Evolutionary conservation across 75 land plant genomes (phyloP), one percentile per base, ranked within the genome.

Genomic region (Gnetum montanum): DNA sequence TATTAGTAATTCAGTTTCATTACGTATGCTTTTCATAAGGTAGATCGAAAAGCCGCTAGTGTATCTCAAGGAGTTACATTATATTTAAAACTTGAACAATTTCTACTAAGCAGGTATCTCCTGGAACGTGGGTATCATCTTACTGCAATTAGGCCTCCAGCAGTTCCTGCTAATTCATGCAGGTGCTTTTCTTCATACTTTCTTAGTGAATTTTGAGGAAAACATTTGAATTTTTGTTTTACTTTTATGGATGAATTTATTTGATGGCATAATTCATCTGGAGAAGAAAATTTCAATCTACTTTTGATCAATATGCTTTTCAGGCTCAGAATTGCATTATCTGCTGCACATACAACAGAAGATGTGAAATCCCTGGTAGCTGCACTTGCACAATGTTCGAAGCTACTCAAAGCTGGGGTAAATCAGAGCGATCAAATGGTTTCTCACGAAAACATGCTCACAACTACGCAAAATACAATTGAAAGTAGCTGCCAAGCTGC

Each of bases 61-160:
- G n/a, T n/a, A n/a, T n/a, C n/a, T n/a, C n/a, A n/a, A n/a, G n/a
- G n/a, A n/a, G n/a, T n/a, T n/a, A n/a, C n/a, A n/a, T n/a, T n/a
- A n/a, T n/a, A n/a, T n/a, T n/a, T n/a, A n/a, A n/a, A n/a, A n/a
- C n/a, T n/a, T n/a, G n/a, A n/a, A n/a, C n/a, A n/a, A n/a, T n/a
- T n/a, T n/a, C n/a, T n/a, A n/a, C n/a, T n/a, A n/a, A n/a, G 29
- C 77, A 83, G 88, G 58, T 58, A 76, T 25, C 45, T 86, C 62
- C 46, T 86, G 54, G 50, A 58, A 64, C 72, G 79, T 49, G 95
- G 95, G 25, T 94, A 90, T 52, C 98, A 94, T 68, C 85, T 86
- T 15, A 71, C 78, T 41, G 90, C 98, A 41, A 90, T 94, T 35
- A 77, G 98, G 63, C 98, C 98, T 2, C 96, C 98, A 26, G 83